Evolutionary conservation across 78 protist species (phyloP).

Genomic region (Guillardia theta): DNA sequence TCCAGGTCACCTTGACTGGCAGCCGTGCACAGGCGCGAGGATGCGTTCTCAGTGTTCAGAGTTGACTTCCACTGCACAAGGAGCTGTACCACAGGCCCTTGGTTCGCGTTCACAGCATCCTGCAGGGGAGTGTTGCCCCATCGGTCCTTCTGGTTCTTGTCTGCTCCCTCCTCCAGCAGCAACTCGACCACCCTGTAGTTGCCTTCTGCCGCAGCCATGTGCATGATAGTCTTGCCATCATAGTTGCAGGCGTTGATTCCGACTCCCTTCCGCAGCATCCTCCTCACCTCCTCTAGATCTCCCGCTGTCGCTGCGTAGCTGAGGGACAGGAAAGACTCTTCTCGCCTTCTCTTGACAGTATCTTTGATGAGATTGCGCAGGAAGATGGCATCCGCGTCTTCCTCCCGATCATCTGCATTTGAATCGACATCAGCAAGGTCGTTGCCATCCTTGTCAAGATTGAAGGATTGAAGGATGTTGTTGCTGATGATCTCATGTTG

Average conservation of each 20-base stretch:
- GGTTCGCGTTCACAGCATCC: not conserved
- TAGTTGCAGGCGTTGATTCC: not conserved
- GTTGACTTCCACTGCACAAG: not conserved
- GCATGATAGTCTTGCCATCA: not conserved
- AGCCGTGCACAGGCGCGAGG: not conserved
- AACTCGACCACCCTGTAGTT: not conserved
- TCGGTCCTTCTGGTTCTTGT: not conserved
- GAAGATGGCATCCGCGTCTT: not conserved
- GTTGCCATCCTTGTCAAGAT: not conserved
- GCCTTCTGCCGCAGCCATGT: not conserved
- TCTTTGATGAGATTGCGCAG: not conserved
- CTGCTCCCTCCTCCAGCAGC: not conserved
- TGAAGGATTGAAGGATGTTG: not conserved
- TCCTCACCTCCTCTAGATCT: not conserved
- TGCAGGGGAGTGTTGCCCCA: slow-evolving; percentile 29
- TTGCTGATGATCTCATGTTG: not conserved
- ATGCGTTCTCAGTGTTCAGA: not conserved
- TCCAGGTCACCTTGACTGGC: not conserved
- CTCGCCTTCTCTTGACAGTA: not conserved
- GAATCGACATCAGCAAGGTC: not conserved
- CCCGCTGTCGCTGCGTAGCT: not conserved
- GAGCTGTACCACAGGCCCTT: not conserved
- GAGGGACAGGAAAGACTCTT: not conserved
- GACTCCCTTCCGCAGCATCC: not conserved
- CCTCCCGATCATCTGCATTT: not conserved